Evolutionary conservation across 257 asterid genomes (phyloP), one percentile per base, ranked within the genome.

Genomic region (Solanum arcanum): DNA sequence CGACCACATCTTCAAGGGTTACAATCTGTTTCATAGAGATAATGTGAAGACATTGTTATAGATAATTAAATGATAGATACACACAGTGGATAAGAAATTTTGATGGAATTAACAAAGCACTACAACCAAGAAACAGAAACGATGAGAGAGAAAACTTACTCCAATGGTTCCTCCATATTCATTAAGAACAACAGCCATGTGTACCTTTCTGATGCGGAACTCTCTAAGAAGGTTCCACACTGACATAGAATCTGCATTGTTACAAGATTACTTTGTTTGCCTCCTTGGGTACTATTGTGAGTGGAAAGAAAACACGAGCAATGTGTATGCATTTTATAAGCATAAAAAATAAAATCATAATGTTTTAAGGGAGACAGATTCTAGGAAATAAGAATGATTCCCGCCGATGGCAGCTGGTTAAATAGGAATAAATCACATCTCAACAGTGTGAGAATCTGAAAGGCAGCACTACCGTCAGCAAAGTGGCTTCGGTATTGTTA

Each of bases 141-240:
- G 46, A 87, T 15, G 83, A 82, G 68, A 41, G 73, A 9, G 82
- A 78, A n/a, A 47, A 87, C 98, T 90, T 91, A 97, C 99, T 72
- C 99, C 99, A 86, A 97, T 92, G 87, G 99, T 97, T 91, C 99
- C 99, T 62, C 99, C 99, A 83, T 97, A 97, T 89, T 97, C 99
- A 33, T 97, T 97, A 29, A 97, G 97, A 89, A 97, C 99, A 91
- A 97, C 98, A 87, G 99, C 99, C 98, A 97, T 97, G 94, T 97
- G 99, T 82, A 97, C 98, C 91, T 97, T 97, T 93, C 99, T 94
- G 91, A 97, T 97, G 88, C 99, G 97, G 93, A 97, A 97, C 91
- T 97, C 99, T 90, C 99, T 94, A 46, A 97, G 98, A 90, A 97
- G 99, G 92, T 97, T 97, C 99, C 99, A 97, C 33, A 97, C 99